phyloP scores from a whole-genome alignment of 441 rosid genomes.

The Melastoma candidum region DNA sequence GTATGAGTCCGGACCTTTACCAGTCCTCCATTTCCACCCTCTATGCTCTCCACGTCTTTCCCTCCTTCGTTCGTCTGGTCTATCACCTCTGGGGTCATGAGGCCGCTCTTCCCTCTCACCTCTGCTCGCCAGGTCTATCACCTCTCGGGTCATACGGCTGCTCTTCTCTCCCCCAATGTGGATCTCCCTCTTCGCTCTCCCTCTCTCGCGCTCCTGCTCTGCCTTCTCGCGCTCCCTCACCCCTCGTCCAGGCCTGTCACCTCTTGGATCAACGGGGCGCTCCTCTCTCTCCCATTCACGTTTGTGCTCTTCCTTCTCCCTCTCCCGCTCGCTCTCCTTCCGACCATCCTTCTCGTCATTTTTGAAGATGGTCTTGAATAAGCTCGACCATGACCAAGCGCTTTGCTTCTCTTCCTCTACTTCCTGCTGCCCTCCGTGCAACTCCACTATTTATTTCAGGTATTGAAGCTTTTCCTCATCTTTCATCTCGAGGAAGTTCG shows the following conservation, averaged over 20 bases:
- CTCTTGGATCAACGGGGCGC: too few relatives aligned
- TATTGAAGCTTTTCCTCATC: conserved; percentile 42
- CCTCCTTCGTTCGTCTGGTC: too few relatives aligned
- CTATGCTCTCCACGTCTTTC: too few relatives aligned
- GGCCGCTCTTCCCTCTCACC: too few relatives aligned
- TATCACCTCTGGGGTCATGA: too few relatives aligned
- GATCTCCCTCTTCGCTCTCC: too few relatives aligned
- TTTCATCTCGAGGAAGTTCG: conserved; percentile 35
- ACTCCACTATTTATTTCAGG: conserved; percentile 34
- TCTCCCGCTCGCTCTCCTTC: conserved; percentile 7
- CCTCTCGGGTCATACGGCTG: neutral
- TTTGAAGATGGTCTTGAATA: conserved; percentile 24
- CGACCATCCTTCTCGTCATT: conserved; percentile 12
- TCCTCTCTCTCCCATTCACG: too few relatives aligned
- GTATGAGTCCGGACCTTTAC: conserved; percentile 33
- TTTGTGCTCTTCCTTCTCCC: conserved; percentile 11
- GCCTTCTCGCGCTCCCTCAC: neutral
- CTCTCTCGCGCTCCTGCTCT: conserved; percentile 10
- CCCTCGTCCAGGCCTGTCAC: too few relatives aligned
- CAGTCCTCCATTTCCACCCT: too few relatives aligned
- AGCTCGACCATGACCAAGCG: conserved; percentile 52
- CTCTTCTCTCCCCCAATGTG: conserved; percentile 1
- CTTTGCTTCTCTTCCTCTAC: conserved; percentile 17
- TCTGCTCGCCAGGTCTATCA: neutral
- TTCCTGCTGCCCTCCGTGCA: conserved; percentile 14